phyloP scores from a whole-genome alignment of 1,284 basidiomycete species.

The Coniophora puteana region DNA sequence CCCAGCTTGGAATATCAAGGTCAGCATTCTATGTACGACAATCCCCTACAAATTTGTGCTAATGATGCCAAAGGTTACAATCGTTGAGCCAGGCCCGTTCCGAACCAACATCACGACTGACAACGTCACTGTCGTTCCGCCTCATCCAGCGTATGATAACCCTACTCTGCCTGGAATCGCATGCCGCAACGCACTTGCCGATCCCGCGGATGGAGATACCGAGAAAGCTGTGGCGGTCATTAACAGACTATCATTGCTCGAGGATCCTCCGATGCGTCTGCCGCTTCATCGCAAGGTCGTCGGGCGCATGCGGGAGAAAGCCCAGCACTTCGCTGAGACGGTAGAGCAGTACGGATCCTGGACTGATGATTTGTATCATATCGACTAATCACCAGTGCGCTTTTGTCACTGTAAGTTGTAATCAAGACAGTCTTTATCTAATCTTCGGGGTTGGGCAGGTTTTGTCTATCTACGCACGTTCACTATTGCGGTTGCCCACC shows the following conservation, averaged over 20 bases:
- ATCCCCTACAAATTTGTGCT: too few species aligned
- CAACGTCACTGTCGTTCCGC: neutral
- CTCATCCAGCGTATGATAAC: neutral
- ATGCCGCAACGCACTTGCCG: neutral
- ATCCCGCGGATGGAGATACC: constrained; percentile 13
- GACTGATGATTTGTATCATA: constrained; percentile 24
- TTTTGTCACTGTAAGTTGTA: too few species aligned
- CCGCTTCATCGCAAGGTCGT: constrained; percentile 19
- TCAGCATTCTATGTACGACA: too few species aligned
- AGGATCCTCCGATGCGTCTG: constrained; percentile 26
- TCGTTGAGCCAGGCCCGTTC: constrained; percentile 1
- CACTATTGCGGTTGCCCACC: too few species aligned
- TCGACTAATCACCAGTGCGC: too few species aligned
- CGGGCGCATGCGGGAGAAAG: constrained; percentile 12
- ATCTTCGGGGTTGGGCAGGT: too few species aligned
- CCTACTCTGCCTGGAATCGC: neutral
- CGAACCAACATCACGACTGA: neutral
- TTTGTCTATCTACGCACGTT: too few species aligned
- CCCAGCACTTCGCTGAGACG: constrained; percentile 12
- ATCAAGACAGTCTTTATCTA: too few species aligned
- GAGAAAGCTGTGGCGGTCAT: constrained; percentile 17
- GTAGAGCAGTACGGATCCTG: constrained; percentile 23
- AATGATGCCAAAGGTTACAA: too few species aligned
- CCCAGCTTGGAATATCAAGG: constrained; percentile 22
- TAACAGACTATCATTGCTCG: constrained; percentile 16